phyloP scores from a whole-genome alignment of 2,329 filamentous ascomycete species.

The Neofusicoccum ribis region DNA sequence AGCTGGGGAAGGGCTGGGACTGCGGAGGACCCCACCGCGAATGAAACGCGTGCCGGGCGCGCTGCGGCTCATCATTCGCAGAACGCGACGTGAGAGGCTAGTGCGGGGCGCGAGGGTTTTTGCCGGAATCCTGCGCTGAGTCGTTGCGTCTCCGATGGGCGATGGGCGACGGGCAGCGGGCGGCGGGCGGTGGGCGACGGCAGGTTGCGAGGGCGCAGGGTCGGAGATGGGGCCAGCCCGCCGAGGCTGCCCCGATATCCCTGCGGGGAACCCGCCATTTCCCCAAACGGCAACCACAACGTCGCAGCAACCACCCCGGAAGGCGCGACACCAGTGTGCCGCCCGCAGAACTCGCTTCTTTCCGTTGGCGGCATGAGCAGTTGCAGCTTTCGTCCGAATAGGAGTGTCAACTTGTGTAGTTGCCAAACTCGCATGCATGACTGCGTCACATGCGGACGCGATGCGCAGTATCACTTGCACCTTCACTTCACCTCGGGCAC shows the following conservation, averaged over 20 bases:
- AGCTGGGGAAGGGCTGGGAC: not conserved
- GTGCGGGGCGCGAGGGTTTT: slow-evolving; percentile 3
- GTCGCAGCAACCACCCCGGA: not conserved
- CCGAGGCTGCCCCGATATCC: not conserved
- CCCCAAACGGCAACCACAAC: not conserved
- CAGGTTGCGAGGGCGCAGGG: not conserved
- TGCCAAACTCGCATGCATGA: too few species aligned
- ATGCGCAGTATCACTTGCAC: too few species aligned
- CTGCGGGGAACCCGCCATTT: slow-evolving; percentile 1
- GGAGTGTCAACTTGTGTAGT: too few species aligned
- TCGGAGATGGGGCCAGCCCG: not conserved
- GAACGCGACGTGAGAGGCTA: not conserved
- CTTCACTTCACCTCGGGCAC: too few species aligned
- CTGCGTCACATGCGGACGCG: too few species aligned
- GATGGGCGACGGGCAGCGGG: not conserved
- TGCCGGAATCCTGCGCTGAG: slow-evolving; percentile 12
- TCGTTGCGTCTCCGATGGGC: not conserved
- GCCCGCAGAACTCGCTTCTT: not conserved
- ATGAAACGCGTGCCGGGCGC: not conserved
- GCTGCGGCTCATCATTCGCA: not conserved
- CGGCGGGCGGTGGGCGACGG: not conserved
- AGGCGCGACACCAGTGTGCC: too few species aligned
- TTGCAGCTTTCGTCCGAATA: too few species aligned
- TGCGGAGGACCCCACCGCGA: not conserved
- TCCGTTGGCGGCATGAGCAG: too few species aligned